phyloP scores from a whole-genome alignment of 1,284 basidiomycete genomes.

The Bondarzewia mesenterica region DNA sequence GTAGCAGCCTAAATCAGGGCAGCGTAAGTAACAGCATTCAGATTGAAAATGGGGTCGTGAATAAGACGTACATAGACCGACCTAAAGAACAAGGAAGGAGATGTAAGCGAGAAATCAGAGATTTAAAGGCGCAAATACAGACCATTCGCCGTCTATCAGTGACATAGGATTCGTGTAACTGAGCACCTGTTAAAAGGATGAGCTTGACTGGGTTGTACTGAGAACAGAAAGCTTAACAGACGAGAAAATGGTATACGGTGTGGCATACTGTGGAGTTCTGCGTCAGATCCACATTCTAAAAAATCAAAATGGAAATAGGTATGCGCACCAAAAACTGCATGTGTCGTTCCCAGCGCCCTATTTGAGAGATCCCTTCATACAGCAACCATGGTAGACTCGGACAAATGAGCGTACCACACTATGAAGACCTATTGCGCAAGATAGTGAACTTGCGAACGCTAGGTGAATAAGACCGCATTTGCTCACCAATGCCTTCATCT shows the following conservation, averaged over 20 bases:
- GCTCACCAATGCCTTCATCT: neutral
- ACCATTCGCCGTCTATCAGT: neutral
- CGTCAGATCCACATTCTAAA: neutral
- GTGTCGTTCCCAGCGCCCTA: neutral
- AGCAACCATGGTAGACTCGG: neutral
- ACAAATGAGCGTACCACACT: neutral
- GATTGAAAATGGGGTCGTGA: neutral
- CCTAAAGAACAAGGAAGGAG: neutral
- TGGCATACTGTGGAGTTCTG: neutral
- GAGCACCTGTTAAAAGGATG: neutral
- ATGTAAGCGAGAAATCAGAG: neutral
- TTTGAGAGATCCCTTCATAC: neutral
- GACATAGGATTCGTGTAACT: neutral
- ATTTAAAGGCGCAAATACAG: neutral
- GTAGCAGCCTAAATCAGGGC: neutral
- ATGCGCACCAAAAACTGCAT: neutral
- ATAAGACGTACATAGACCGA: neutral
- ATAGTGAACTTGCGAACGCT: neutral
- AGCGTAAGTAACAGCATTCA: neutral
- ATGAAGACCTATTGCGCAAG: neutral
- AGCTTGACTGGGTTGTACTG: neutral
- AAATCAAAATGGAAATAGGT: neutral
- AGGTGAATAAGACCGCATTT: neutral
- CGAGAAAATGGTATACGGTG: neutral
- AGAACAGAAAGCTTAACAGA: neutral